These are phyloP conservation scores for Wickerhamiella alocasiicola DNA, from an alignment of 805 yeast genomes.

Conservation along the genomic window DNA sequence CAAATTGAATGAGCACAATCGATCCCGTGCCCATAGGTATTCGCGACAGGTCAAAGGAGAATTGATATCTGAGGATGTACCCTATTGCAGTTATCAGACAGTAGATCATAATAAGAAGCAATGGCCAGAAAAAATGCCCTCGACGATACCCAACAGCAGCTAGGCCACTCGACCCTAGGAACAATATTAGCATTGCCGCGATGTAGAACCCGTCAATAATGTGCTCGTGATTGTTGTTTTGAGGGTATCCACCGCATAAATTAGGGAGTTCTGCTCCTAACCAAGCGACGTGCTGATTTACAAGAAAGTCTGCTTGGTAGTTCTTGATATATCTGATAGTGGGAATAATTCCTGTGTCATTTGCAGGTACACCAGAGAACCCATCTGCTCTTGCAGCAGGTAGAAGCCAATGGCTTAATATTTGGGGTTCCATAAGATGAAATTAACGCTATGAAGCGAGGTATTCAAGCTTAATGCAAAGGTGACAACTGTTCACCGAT, in stretches of 20 bases:
- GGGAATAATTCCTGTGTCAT: neutral
- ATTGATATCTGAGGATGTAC: conserved; percentile 42
- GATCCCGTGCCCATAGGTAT: conserved; percentile 43
- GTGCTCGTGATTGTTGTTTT: conserved; percentile 20
- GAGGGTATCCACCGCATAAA: conserved; percentile 44
- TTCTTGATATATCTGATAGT: neutral
- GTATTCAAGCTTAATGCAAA: no score
- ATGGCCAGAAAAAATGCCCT: conserved; percentile 49
- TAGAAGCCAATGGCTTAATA: neutral
- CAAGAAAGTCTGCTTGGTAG: neutral
- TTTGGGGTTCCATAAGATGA: neutral
- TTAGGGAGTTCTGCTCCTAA: conserved; percentile 23
- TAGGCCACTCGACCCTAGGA: conserved; percentile 38
- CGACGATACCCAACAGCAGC: conserved; percentile 38
- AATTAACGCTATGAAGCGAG: no score
- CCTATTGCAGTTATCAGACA: conserved; percentile 45
- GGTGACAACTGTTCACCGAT: no score
- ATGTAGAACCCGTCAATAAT: conserved; percentile 23
- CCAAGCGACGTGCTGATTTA: neutral
- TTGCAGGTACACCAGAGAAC: neutral
- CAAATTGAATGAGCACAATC: conserved; percentile 42
- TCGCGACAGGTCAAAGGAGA: conserved; percentile 42
- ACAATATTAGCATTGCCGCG: conserved; percentile 8
- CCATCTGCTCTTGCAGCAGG: neutral
- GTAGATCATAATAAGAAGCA: conserved; percentile 42